Evolutionary conservation across 2,329 filamentous ascomycete species (phyloP).

Genomic region (Talaromyces sp.): DNA sequence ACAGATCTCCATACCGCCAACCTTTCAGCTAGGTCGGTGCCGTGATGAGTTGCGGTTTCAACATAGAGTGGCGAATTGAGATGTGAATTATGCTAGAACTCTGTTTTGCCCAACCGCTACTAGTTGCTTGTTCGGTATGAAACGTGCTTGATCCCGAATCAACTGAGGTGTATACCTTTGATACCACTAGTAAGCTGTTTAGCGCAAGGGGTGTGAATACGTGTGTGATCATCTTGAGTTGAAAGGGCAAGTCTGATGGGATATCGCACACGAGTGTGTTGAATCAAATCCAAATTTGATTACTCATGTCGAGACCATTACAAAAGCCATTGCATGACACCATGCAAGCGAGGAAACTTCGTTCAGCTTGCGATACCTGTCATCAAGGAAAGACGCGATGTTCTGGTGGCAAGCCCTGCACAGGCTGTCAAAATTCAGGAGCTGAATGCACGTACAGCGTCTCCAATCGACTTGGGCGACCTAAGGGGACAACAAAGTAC

Average conservation of each 20-base stretch:
- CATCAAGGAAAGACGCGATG: not conserved
- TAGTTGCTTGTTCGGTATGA: not conserved
- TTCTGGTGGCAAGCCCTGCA: not conserved
- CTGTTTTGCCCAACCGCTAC: no score
- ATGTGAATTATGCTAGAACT: not conserved
- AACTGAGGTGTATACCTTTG: not conserved
- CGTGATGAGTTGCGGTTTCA: not conserved
- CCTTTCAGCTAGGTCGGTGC: not conserved
- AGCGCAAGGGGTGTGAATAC: not conserved
- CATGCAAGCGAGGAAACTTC: not conserved
- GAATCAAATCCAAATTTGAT: not conserved
- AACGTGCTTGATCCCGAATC: not conserved
- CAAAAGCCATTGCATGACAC: not conserved
- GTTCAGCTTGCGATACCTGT: not conserved
- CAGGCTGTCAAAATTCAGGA: not conserved
- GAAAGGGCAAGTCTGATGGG: not conserved
- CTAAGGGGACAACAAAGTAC: not conserved
- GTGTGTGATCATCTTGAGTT: not conserved
- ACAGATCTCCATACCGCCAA: not conserved
- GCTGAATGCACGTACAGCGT: not conserved
- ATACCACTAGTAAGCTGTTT: not conserved
- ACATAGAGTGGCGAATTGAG: not conserved
- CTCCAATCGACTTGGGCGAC: conserved; percentile 1
- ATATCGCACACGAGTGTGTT: not conserved
- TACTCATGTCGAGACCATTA: not conserved